Conservation (phyloP, 2,329 filamentous ascomycete genomes). For the Fusarium sulawesiense region DNA sequence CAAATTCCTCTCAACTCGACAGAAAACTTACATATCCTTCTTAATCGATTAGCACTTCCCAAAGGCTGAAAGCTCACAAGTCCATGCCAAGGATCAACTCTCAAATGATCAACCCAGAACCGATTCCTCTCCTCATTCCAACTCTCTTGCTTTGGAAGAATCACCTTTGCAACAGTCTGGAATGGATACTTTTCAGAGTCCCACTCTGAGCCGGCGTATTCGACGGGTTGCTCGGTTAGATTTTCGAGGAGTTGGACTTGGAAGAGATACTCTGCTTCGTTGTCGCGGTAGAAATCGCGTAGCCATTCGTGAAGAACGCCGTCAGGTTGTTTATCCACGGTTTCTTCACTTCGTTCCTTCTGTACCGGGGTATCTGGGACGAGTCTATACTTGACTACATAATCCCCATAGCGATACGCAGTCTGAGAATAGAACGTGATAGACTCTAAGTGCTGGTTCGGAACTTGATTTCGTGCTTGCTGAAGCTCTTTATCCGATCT, state of each 20-base stretch:
- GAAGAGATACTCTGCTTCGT: background rate
- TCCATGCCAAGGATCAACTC: background rate
- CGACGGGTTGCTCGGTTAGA: background rate
- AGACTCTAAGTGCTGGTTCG: background rate
- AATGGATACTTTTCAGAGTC: background rate
- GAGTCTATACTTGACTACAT: background rate
- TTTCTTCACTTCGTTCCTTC: background rate
- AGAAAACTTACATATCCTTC: background rate
- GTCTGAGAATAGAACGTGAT: constrained; percentile 6
- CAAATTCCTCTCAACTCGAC: fast-evolving
- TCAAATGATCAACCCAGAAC: background rate
- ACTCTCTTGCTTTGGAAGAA: background rate
- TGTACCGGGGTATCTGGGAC: background rate
- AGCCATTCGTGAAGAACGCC: background rate
- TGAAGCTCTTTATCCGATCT: background rate
- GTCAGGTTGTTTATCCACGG: background rate
- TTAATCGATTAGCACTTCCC: background rate
- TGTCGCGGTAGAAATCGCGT: background rate
- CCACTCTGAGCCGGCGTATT: constrained; percentile 1
- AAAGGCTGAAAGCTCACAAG: background rate
- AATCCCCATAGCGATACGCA: background rate
- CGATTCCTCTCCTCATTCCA: constrained; percentile 2
- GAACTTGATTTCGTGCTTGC: background rate
- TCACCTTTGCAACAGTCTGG: background rate
- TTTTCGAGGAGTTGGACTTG: background rate